Evolutionary conservation across 169 alveolate genomes (phyloP).

Genomic region (Plasmodium billcollinsi): DNA sequence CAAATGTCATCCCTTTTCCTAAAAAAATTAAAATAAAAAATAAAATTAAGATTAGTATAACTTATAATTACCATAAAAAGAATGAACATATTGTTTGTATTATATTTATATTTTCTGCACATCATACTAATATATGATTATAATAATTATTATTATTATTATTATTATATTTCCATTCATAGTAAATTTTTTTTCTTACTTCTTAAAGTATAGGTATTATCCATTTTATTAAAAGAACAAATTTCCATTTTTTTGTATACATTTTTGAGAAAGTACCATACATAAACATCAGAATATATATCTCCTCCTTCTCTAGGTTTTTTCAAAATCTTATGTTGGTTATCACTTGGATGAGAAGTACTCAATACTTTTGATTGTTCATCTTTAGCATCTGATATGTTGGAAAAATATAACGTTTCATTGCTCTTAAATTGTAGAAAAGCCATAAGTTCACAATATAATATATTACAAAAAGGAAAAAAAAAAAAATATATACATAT

Average conservation of each 20-base stretch:
- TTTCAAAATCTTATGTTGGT: background rate
- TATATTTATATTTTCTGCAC: too few relatives aligned
- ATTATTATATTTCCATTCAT: too few relatives aligned
- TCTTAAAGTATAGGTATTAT: slow-evolving; percentile 30
- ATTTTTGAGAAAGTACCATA: slow-evolving; percentile 61
- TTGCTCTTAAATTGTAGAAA: slow-evolving; percentile 49
- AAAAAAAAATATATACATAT: background rate
- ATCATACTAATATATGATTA: background rate
- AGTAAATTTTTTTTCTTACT: slow-evolving; percentile 52
- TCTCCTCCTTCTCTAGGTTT: slow-evolving; percentile 14
- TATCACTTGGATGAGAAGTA: too few relatives aligned
- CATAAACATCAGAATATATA: slow-evolving; percentile 36
- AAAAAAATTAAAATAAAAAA: too few relatives aligned
- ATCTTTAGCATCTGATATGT: slow-evolving; percentile 34
- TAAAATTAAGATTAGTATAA: background rate
- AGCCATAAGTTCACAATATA: slow-evolving; percentile 19
- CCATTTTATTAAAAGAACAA: slow-evolving; percentile 14
- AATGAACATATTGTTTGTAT: too few relatives aligned
- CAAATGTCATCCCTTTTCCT: slow-evolving; percentile 61
- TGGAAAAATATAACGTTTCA: slow-evolving; percentile 49
- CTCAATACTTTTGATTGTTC: slow-evolving; percentile 4
- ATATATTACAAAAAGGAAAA: background rate
- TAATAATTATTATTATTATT: background rate
- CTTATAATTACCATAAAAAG: too few relatives aligned
- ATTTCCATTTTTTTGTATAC: slow-evolving; percentile 66